phyloP scores from a whole-genome alignment of 768 basidiomycete species.

The Chalciporus chontae region DNA sequence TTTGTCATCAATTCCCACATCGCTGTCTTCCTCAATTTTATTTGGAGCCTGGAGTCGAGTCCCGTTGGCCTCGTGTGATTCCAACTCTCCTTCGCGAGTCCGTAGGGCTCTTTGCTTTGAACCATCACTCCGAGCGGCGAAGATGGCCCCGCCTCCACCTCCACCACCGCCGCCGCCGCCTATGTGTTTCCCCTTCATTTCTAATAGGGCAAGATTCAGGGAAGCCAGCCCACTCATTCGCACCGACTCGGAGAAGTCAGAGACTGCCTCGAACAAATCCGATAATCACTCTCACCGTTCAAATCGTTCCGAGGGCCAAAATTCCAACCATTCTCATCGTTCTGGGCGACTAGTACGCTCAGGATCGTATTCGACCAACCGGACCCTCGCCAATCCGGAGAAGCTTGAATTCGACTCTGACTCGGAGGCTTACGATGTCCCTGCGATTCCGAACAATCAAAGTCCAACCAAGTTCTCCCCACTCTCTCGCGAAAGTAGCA shows the following conservation, averaged over 20 bases:
- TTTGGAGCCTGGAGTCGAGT: constrained; percentile 14
- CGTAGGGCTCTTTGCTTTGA: constrained; percentile 15
- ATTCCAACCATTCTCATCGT: constrained; percentile 20
- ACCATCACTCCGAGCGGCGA: constrained; percentile 24
- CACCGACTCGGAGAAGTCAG: constrained; percentile 41
- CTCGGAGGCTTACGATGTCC: constrained; percentile 54
- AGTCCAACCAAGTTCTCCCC: constrained; percentile 42
- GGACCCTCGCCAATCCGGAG: constrained; percentile 38
- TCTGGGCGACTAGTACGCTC: constrained; percentile 35
- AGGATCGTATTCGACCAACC: constrained; percentile 43
- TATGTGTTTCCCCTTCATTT: constrained; percentile 56
- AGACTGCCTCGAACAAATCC: constrained; percentile 37
- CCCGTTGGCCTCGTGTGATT: constrained; percentile 28
- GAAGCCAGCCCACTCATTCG: constrained; percentile 32
- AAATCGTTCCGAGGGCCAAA: constrained; percentile 18
- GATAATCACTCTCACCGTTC: constrained; percentile 29
- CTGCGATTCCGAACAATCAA: constrained; percentile 30
- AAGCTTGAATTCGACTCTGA: constrained; percentile 58
- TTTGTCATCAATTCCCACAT: constrained; percentile 27
- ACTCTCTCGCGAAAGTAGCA: constrained; percentile 28
- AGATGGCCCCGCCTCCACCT: constrained; percentile 45
- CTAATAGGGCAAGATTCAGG: constrained; percentile 24
- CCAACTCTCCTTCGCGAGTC: constrained; percentile 14
- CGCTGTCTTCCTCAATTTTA: constrained; percentile 23
- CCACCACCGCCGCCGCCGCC: constrained; percentile 53